Conservation (phyloP, 176 grass and related monocot genomes). For the Pontederia paniculata region DNA sequence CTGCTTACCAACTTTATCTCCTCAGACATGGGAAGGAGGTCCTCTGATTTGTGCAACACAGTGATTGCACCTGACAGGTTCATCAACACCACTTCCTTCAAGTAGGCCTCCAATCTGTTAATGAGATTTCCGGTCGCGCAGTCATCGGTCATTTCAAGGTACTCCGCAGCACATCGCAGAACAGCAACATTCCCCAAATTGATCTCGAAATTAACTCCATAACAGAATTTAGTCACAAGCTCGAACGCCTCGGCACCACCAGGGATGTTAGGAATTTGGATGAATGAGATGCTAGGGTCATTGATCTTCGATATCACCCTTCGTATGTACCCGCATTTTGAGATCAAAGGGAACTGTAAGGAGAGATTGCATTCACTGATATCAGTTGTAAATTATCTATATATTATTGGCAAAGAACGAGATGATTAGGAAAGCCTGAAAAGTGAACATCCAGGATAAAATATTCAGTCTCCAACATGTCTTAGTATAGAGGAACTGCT, state of each 20-base stretch:
- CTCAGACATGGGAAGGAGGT: conserved; percentile 55
- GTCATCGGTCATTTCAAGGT: conserved; percentile 87
- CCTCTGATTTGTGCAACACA: conserved; percentile 68
- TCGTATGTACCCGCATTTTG: conserved; percentile 78
- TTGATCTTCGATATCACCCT: conserved; percentile 57
- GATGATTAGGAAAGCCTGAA: neutral
- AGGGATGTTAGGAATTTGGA: conserved; percentile 51
- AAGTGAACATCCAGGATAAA: neutral
- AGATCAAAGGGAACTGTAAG: conserved; percentile 88
- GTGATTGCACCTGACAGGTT: conserved; percentile 51
- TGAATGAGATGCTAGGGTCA: conserved; percentile 50
- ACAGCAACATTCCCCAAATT: conserved; percentile 53
- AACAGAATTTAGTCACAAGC: conserved; percentile 85
- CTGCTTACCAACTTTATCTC: conserved; percentile 46
- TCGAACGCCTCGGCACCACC: conserved; percentile 68
- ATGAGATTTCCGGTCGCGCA: conserved; percentile 66
- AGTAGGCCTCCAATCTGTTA: conserved; percentile 46
- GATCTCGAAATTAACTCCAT: conserved; percentile 64
- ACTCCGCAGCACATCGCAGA: conserved; percentile 64
- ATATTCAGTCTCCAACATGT: too few species aligned
- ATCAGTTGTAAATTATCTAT: neutral
- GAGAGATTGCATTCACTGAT: neutral
- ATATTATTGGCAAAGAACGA: too few species aligned
- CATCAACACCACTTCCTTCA: conserved; percentile 58
- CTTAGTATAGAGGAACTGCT: too few species aligned